A percentile compares a stretch with the other conserved stretches of the same genome.
phyloP scores from a whole-genome alignment of 768 basidiomycete genomes.

The Cyclocybe aegerita region DNA sequence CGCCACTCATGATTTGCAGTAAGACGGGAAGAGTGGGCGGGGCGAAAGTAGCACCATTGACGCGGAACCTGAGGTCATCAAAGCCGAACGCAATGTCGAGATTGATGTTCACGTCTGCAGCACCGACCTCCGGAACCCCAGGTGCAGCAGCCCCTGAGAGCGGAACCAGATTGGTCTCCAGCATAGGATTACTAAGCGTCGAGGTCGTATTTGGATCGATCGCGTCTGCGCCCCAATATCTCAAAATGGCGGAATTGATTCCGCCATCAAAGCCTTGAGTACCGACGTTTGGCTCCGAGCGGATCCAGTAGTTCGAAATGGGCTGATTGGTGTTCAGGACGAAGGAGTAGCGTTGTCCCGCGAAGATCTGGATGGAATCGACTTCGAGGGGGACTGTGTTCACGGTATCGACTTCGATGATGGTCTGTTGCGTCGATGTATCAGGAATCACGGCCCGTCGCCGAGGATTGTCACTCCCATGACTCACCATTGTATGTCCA shows the following conservation, averaged over 20 bases:
- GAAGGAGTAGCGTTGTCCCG: conserved; percentile 29
- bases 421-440: conserved; percentile 23
- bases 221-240: conserved; percentile 45
- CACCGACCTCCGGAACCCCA: conserved; percentile 31
- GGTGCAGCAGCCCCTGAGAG: conserved; percentile 27
- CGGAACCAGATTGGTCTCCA: conserved; percentile 41
- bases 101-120: conserved; percentile 40
- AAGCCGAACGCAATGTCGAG: conserved; percentile 28
- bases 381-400: conserved; percentile 42
- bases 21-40: conserved; percentile 45
- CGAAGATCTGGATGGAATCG: conserved; percentile 43
- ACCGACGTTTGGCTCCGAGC: conserved; percentile 28
- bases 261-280: conserved; percentile 14
- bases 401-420: conserved; percentile 53
- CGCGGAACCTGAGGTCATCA: conserved; percentile 13
- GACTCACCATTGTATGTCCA: conserved; percentile 37
- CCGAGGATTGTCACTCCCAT: background rate
- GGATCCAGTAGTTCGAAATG: conserved; percentile 53
- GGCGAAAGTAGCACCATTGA: conserved; percentile 30
- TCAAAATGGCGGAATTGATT: conserved; percentile 49
- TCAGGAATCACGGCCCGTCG: background rate
- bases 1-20: conserved; percentile 51
- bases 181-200: conserved; percentile 25
- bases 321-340: conserved; percentile 45
- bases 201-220: conserved; percentile 40